Evolutionary conservation across 371 early-diverging fungal genomes (phyloP), one percentile per base, ranked within the genome.

Genomic region (Mitosporidium daphniae): DNA sequence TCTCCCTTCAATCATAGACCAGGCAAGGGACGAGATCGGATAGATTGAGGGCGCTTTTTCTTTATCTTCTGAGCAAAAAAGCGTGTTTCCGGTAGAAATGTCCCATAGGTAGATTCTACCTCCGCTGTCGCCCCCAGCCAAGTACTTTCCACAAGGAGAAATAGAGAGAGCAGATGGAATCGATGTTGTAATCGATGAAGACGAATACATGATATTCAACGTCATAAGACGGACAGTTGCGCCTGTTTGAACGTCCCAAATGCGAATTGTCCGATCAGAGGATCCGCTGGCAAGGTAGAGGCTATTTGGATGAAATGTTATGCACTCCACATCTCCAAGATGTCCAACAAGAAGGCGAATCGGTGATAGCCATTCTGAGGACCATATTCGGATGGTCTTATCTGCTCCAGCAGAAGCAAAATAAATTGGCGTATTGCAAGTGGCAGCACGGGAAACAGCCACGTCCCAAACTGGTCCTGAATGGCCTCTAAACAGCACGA

Each of bases 381-480:
- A 69, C 86, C 86, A 98, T 25, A 98, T 54, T 25, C 89, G 48
- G 8, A 82, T 75, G 1, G 89, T 91, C 35, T 68, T 55, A 45
- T 98, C 99, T 32, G 74, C 73, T 8, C 74, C 69, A 0, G 82
- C 89, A 0, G 75, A 77, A 3, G 77, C 93, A 54, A 95, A 94
- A 42, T 91, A 95, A n/a, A n/a, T n/a, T n/a, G n/a, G n/a, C n/a
- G n/a, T n/a, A n/a, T n/a, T n/a, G n/a, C n/a, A n/a, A 37, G 64
- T 60, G 12, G 80, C 80, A 32, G 61, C 55, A 1, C 71, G 69
- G 1, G 72, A 60, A 38, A 84, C 65, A 25, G 67, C 59, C 0
- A 82, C 62, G 37, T 67, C 69, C 93, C 94, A 98, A 2, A 98
- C 55, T 7, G 99, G 97, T 39, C 77, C 80, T 39, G 71, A 77